Base-by-base conservation (phyloP, 257 asterid genomes). In the Misopates orontium region DNA sequence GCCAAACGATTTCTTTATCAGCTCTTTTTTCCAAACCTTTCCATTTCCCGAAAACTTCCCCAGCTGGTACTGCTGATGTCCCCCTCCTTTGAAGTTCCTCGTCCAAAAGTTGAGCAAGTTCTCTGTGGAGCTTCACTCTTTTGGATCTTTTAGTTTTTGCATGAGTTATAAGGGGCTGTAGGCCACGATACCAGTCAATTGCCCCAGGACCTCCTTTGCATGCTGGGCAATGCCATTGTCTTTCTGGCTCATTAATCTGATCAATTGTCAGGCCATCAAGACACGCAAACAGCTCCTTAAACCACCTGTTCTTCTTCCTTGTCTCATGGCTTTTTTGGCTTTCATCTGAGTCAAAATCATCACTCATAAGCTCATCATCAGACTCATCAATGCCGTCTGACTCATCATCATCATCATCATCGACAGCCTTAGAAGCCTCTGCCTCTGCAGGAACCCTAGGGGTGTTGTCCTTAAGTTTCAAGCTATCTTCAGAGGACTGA, bases 151-250 rank as follows among this genome's bases (percentile, higher is more conserved):
- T 82, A 0, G 87, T 85, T 68, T 61, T 83, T 0, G 87, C 86
- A 64, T 87, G 96, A 16, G 74, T 31, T 16, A 83, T 59, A 8
- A 87, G 75, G 50, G 93, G 84, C 50, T 54, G 87, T 71, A 87
- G 58, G 47, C 90, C 92, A 1, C 74, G 51, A 20, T 77, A 87
- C 90, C 93, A 87, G 19, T 79, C 84, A 23, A 87, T 81, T n/a
- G 84, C 90, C 32, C 95, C 93, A 16, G 85, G 90, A 12, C 93
- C 95, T 16, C 88, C 84, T 69, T 76, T 56, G 70, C 90, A 83
- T 8, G 88, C 96, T 0, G 87, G 84, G 77, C 90, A 85, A 55
- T 85, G 93, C 90, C 95, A 85, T 71, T 83, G 84, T 44, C 85
- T 71, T 31, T 75, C 84, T 18, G 84, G 80, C 51, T 85, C 95